Percentiles rank a stretch among this genome's conserved stretches.
phyloP scores from a whole-genome alignment of 148 eudicot species.

The Diospyros kaki region DNA sequence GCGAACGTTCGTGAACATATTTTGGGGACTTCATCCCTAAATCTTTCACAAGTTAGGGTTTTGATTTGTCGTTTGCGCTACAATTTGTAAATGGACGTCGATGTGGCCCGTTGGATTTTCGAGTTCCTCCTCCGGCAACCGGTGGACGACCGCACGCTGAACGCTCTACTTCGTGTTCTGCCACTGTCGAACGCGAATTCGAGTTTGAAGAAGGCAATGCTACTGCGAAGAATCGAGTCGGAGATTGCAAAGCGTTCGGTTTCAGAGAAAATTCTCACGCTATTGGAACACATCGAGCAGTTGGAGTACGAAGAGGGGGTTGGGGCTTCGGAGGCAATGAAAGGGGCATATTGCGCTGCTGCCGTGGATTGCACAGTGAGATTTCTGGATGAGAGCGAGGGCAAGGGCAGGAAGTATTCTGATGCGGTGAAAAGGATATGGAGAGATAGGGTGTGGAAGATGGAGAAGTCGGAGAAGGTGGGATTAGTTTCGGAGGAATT shows the following conservation, averaged over 20 bases:
- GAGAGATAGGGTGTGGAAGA: slow-evolving; percentile 40
- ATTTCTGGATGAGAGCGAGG: slow-evolving; percentile 24
- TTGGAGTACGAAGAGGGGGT: slow-evolving; percentile 26
- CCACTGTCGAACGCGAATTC: slow-evolving; percentile 29
- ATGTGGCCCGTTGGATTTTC: slow-evolving; percentile 45
- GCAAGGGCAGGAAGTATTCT: slow-evolving; percentile 23
- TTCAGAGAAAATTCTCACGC: slow-evolving; percentile 37
- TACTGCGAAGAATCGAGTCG: slow-evolving; percentile 44
- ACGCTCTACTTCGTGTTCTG: slow-evolving; percentile 24
- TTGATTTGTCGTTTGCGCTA: not conserved
- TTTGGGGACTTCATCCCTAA: no score
- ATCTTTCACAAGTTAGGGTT: not conserved
- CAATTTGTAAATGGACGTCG: slow-evolving; percentile 34
- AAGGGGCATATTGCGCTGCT: slow-evolving; percentile 54
- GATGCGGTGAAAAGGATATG: slow-evolving; percentile 54
- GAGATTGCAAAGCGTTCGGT: slow-evolving; percentile 19
- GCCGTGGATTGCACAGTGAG: slow-evolving; percentile 61
- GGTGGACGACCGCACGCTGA: slow-evolving; percentile 32
- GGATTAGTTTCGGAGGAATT: slow-evolving; percentile 49
- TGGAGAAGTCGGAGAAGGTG: slow-evolving; percentile 21
- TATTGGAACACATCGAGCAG: slow-evolving; percentile 43
- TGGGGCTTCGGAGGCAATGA: slow-evolving; percentile 34
- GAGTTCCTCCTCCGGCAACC: slow-evolving; percentile 48
- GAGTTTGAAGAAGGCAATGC: slow-evolving; percentile 34
- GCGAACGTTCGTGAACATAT: no score